A percentile compares a stretch with the other conserved stretches of the same genome.
Conservation (phyloP, 805 yeast species). For the Wickerhamiella allomyrinae region DNA sequence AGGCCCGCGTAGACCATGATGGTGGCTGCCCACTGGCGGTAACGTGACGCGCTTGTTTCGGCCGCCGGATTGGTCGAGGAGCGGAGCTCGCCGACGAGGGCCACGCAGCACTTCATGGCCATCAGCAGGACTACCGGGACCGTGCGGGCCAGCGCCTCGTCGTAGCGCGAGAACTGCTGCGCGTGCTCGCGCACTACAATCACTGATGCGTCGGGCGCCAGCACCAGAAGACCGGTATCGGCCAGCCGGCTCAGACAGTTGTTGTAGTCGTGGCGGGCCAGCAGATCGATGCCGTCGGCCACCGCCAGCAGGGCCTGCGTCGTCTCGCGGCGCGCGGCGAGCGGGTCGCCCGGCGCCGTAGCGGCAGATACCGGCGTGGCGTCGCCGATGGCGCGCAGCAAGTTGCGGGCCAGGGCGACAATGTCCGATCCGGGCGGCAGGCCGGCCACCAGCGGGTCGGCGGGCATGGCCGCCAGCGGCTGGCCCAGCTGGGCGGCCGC, state of each 20-base stretch:
- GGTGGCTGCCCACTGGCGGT: conserved; percentile 41
- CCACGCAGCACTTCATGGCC: conserved; percentile 64
- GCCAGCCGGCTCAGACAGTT: conserved; percentile 41
- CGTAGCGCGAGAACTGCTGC: conserved; percentile 47
- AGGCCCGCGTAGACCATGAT: conserved; percentile 93
- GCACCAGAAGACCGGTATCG: conserved; percentile 53
- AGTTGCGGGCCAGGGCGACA: conserved; percentile 26
- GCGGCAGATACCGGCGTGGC: conserved; percentile 34
- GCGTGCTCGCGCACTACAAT: conserved; percentile 50
- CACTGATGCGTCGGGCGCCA: conserved; percentile 31
- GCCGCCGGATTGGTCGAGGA: conserved; percentile 14
- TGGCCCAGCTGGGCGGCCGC: conserved; percentile 55
- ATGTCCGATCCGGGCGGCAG: conserved; percentile 17
- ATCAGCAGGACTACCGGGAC: conserved; percentile 69
- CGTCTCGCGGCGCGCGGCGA: conserved; percentile 43
- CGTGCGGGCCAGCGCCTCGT: conserved; percentile 61
- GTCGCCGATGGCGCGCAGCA: conserved; percentile 23
- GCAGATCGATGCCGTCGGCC: conserved; percentile 50
- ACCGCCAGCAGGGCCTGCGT: conserved; percentile 50
- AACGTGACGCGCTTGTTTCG: conserved; percentile 12
- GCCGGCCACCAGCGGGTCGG: conserved; percentile 14
- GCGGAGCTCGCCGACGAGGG: conserved; percentile 29
- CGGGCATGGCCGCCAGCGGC: conserved; percentile 28
- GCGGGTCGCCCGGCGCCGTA: conserved; percentile 36
- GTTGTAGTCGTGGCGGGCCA: conserved; percentile 44